Percentiles rank a stretch among this genome's conserved stretches.
Evolutionary conservation across 208 protist genomes (phyloP).

Genomic region (Trypanosoma brucei): DNA sequence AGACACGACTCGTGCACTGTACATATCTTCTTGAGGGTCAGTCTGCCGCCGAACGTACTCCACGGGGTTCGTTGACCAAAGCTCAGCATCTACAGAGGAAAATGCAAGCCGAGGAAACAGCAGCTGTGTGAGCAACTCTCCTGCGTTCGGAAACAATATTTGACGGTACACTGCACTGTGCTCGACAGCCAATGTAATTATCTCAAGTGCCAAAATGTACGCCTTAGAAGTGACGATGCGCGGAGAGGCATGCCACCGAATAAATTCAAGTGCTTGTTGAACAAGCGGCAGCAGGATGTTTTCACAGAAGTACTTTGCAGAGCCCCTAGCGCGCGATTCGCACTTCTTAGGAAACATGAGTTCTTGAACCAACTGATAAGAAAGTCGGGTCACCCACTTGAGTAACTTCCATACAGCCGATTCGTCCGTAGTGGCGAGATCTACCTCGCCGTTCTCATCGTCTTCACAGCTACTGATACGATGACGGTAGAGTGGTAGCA

Average conservation of each 20-base stretch:
- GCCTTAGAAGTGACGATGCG: constrained; percentile 72
- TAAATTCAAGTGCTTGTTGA: constrained; percentile 47
- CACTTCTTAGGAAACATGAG: constrained; percentile 57
- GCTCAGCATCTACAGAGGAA: constrained; percentile 72
- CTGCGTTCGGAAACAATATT: constrained; percentile 52
- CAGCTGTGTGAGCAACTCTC: constrained; percentile 68
- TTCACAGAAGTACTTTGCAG: constrained; percentile 48
- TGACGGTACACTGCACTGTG: constrained; percentile 36
- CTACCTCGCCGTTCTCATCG: constrained; percentile 23
- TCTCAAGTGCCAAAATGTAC: constrained; percentile 79
- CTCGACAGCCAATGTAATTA: constrained; percentile 43
- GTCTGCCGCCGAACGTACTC: constrained; percentile 90
- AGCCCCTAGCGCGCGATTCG: constrained; percentile 45
- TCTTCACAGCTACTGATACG: constrained; percentile 12
- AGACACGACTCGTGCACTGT: constrained; percentile 71
- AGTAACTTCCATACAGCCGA: constrained; percentile 51
- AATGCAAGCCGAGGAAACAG: constrained; percentile 89
- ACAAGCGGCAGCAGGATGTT: constrained; percentile 36
- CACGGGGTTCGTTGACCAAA: constrained; percentile 86
- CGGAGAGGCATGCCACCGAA: constrained; percentile 66
- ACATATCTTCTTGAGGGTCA: constrained; percentile 72
- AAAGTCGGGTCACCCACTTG: constrained; percentile 56
- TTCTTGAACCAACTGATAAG: constrained; percentile 54
- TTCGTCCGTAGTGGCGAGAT: constrained; percentile 49
- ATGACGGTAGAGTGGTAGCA: constrained; percentile 42